A percentile compares a stretch with the other conserved stretches of the same genome.
Conservation (phyloP, 2,329 filamentous ascomycete species). For the Xylariaceae sp. region DNA sequence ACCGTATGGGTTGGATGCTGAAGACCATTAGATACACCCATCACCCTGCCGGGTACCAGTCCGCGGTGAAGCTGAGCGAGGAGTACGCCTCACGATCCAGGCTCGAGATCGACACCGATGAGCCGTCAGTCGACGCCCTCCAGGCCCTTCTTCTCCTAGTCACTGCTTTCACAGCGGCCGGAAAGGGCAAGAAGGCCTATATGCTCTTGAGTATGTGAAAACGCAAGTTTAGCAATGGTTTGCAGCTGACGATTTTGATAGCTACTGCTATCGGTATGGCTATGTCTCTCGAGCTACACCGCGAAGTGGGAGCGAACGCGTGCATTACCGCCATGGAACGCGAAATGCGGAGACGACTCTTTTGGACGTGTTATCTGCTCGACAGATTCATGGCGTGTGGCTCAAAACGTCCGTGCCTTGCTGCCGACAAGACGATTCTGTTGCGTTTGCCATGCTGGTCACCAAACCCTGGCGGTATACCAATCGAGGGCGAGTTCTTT, state of each 20-base stretch:
- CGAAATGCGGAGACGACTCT: conserved; percentile 70
- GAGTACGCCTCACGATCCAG: conserved; percentile 67
- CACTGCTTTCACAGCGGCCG: conserved; percentile 67
- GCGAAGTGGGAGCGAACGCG: conserved; percentile 59
- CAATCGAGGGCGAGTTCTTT: conserved; percentile 73
- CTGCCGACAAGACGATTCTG: conserved; percentile 68
- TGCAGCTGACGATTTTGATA: conserved; percentile 33
- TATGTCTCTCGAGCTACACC: conserved; percentile 71
- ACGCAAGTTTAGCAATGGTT: neutral
- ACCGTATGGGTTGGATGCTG: conserved; percentile 10
- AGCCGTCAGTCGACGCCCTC: conserved; percentile 70
- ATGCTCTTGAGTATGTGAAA: conserved; percentile 65
- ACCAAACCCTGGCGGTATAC: conserved; percentile 50
- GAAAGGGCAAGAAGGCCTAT: conserved; percentile 76
- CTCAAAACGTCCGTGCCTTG: conserved; percentile 72
- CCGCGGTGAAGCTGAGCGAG: conserved; percentile 60
- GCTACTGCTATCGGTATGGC: conserved; percentile 75
- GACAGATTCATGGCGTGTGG: conserved; percentile 78
- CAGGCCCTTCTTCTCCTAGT: conserved; percentile 70
- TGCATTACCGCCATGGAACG: conserved; percentile 60
- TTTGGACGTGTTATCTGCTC: conserved; percentile 84
- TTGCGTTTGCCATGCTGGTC: conserved; percentile 71
- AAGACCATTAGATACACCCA: conserved; percentile 53
- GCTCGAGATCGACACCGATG: conserved; percentile 66
- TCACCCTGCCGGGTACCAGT: conserved; percentile 59